These are phyloP conservation scores for Cryptococcus deneoformans DNA, from an alignment of 1,284 basidiomycete species.

Conservation along the genomic window DNA sequence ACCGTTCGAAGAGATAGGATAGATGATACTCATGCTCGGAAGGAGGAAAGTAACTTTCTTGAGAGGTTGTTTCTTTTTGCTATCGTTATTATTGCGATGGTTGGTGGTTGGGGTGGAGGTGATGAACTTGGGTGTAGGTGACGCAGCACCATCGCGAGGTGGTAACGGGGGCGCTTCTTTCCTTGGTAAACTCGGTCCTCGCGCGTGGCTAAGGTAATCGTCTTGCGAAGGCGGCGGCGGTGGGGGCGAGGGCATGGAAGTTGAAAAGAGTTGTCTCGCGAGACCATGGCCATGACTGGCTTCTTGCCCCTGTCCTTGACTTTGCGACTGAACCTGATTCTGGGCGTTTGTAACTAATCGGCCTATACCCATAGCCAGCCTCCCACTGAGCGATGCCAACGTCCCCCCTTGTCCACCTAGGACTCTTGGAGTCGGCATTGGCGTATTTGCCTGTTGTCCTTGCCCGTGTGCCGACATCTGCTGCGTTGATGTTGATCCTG, in stretches of 20 bases:
- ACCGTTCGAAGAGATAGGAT: constrained; percentile 75
- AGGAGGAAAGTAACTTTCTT: constrained; percentile 83
- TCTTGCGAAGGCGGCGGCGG: neutral
- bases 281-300: neutral
- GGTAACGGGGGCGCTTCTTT: neutral
- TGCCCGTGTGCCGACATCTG: neutral
- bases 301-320: too few relatives aligned
- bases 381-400: constrained; percentile 12
- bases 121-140: neutral
- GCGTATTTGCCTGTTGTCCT: neutral
- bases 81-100: neutral
- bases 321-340: neutral
- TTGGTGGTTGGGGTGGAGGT: too few relatives aligned
- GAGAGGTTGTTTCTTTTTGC: constrained; percentile 54
- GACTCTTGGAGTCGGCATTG: neutral
- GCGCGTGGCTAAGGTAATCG: neutral
- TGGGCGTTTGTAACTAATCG: constrained; percentile 7
- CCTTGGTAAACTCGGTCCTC: too few relatives aligned
- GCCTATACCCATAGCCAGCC: constrained; percentile 12
- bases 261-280: neutral
- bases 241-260: neutral
- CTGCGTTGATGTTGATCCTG: neutral
- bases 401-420: constrained; percentile 3
- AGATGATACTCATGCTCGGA: constrained; percentile 74
- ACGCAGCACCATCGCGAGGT: neutral